Evolutionary conservation across 192 early-diverging fungal species (phyloP), one percentile per base, ranked within the genome.

Genomic region (Paraglomus occultum): DNA sequence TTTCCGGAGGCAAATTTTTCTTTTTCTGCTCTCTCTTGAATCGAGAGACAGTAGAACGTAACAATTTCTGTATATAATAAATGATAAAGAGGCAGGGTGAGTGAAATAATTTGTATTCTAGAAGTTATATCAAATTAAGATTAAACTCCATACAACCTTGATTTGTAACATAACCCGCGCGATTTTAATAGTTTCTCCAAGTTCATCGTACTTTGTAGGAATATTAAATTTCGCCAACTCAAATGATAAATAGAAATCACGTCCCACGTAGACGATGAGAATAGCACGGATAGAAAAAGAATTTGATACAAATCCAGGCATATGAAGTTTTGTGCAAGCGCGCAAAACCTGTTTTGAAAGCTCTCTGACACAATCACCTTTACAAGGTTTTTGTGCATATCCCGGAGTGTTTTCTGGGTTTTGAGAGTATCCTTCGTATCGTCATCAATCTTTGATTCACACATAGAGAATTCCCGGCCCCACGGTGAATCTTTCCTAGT

Each of bases 271-370:
- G 1, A 67, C n/a, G 45, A 73, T 18, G 2, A 73, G 63, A 17
- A 73, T 67, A 5, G 52, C 47, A 40, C 44, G 51, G 5, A 73
- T 66, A 54, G 66, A 57, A 73, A 73, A 73, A 46, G 53, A 67
- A 5, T 49, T 55, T 0, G 44, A 73, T 1, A 73, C 12, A 52
- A 73, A 73, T 65, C 71, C 18, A 6, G 52, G 64, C 51, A 73
- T 73, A 0, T 67, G 23, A 42, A 73, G 51, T 20, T 67, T 73
- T 1, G 51, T 48, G 38, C 6, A 20, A 8, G 44, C 20, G 10
- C 39, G 18, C 18, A 73, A 10, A 12, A 73, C 63, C 11, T 8
- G 43, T 48, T 67, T 73, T 12, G 52, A 73, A 2, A 73, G 44
- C 44, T 31, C 60, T 45, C 45, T 31, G 1, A 45, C 46, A 6